phyloP scores from a whole-genome alignment of 2,329 filamentous ascomycete genomes.

The Elsinoe australis region DNA sequence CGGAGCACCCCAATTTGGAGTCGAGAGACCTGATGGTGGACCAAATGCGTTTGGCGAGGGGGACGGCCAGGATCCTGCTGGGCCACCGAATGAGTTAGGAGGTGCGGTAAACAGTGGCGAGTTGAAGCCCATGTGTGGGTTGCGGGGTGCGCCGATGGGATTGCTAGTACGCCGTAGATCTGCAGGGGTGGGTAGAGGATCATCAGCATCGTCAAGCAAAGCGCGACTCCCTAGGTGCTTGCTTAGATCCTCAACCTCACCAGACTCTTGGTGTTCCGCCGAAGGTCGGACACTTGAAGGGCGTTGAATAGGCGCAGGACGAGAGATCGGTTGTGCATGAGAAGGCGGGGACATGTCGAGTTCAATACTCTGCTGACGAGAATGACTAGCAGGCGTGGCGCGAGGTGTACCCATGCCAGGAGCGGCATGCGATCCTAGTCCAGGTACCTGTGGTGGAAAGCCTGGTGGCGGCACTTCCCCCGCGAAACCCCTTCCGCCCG shows the following conservation, averaged over 20 bases:
- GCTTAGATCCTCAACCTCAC: constrained; percentile 44
- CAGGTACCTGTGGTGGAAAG: constrained; percentile 27
- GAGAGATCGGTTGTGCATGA: constrained; percentile 64
- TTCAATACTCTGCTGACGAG: constrained; percentile 57
- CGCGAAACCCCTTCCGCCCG: constrained; percentile 46
- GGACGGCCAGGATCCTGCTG: constrained; percentile 26
- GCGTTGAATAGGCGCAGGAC: constrained; percentile 80
- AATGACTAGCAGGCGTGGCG: constrained; percentile 51
- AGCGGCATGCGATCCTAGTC: constrained; percentile 27
- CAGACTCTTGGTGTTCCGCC: constrained; percentile 39
- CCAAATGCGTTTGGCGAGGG: constrained; percentile 46
- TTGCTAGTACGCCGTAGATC: constrained; percentile 31
- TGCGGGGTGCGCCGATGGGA: constrained; percentile 15
- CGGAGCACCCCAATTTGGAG: constrained; percentile 24
- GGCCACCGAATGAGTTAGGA: constrained; percentile 35
- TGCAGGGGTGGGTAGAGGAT: constrained; percentile 48
- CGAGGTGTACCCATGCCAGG: constrained; percentile 32
- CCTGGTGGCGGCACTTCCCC: constrained; percentile 53
- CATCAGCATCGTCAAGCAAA: constrained; percentile 63
- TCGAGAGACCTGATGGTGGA: constrained; percentile 28
- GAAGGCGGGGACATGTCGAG: constrained; percentile 50
- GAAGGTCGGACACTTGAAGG: constrained; percentile 63
- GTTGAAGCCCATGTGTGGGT: constrained; percentile 25
- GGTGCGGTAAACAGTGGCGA: constrained; percentile 32
- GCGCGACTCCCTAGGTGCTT: constrained; percentile 84